A percentile compares a stretch with the other conserved stretches of the same genome.
Conservation (phyloP, 2,329 filamentous ascomycete species). For the Claviceps quebecensis region DNA sequence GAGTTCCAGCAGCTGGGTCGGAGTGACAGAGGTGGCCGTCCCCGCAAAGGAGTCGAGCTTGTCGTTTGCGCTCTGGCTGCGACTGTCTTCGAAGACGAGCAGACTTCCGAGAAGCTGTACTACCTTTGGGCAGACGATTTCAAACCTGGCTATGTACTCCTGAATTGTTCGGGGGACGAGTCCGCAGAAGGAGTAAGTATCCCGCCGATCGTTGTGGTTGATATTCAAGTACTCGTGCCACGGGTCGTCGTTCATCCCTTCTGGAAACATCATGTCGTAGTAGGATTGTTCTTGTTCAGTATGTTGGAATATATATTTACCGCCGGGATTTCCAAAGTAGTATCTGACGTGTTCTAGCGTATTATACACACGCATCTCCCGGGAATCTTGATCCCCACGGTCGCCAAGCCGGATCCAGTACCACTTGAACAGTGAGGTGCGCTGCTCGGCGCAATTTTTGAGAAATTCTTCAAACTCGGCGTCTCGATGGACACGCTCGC, state of each 20-base stretch:
- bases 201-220: background rate
- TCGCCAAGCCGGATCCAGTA: constrained; percentile 1
- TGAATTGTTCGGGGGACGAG: constrained; percentile 10
- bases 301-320: constrained; percentile 17
- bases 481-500: background rate
- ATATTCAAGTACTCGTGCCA: background rate
- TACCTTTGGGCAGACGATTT: constrained; percentile 5
- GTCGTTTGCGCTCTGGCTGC: background rate
- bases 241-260: background rate
- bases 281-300: background rate
- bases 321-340: constrained; percentile 13
- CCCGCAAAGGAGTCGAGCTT: background rate
- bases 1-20: background rate
- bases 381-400: background rate
- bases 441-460: background rate
- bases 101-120: constrained; percentile 8
- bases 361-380: background rate
- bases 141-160: constrained; percentile 10
- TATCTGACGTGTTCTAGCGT: constrained; percentile 6
- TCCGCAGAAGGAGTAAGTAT: constrained; percentile 10
- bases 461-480: background rate
- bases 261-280: background rate
- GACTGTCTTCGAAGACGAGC: constrained; percentile 5
- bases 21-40: background rate
- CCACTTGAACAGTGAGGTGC: background rate